Conservation (phyloP, 139 green algal species). For the Chlorella sorokiniana region DNA sequence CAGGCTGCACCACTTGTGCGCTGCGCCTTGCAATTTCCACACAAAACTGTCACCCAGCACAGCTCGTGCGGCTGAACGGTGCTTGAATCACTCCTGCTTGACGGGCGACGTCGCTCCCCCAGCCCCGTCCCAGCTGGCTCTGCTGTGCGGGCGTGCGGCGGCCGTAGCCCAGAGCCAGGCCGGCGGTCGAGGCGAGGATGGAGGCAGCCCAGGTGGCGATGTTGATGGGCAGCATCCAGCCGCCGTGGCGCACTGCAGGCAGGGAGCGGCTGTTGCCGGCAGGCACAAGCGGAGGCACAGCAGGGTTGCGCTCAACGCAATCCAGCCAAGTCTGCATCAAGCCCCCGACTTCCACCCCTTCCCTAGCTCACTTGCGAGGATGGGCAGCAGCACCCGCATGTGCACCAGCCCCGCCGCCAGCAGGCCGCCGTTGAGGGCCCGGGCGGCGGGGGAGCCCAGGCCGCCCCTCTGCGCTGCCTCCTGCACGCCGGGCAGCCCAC, state of each 20-base stretch:
- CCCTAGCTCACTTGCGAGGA: slow-evolving; percentile 11
- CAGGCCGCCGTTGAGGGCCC: neutral
- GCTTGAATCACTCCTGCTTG: neutral
- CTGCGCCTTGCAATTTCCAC: too few relatives aligned
- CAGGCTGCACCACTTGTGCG: too few relatives aligned
- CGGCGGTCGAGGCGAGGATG: neutral
- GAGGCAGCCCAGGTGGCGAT: neutral
- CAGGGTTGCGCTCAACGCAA: too few relatives aligned
- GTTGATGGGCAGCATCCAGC: slow-evolving; percentile 1
- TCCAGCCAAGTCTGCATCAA: too few relatives aligned
- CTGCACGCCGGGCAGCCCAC: too few relatives aligned
- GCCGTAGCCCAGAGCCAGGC: neutral
- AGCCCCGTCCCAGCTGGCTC: neutral
- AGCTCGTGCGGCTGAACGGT: too few relatives aligned
- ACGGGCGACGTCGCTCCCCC: neutral
- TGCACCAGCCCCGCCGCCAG: neutral
- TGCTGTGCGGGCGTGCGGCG: neutral
- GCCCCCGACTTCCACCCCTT: neutral
- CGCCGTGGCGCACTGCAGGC: neutral
- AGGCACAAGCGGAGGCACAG: too few relatives aligned
- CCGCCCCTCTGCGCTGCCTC: neutral
- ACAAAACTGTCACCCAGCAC: too few relatives aligned
- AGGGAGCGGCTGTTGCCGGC: too few relatives aligned
- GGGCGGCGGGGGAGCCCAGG: neutral
- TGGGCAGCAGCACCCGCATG: neutral